A percentile compares a stretch with the other conserved stretches of the same genome.
phyloP scores from a whole-genome alignment of 176 grass and related monocot genomes.

The Raddia distichophylla region DNA sequence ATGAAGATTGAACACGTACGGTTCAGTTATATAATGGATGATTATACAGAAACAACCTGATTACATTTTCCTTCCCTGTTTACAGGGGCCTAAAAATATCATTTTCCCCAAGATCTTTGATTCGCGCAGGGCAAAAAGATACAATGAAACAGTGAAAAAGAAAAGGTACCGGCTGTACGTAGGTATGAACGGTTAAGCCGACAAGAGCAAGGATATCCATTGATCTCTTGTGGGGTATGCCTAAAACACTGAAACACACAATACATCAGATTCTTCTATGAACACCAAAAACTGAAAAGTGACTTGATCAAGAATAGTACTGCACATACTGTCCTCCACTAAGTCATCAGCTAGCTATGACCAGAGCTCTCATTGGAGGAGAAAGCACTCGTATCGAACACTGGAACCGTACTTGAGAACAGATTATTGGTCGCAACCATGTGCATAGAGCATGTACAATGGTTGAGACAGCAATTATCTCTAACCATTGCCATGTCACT shows the following conservation, averaged over 20 bases:
- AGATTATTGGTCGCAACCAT: conserved; percentile 7
- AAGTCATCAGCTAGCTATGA: no score
- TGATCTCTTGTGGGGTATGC: conserved; percentile 40
- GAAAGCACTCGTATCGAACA: neutral
- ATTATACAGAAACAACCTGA: neutral
- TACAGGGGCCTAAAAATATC: conserved; percentile 8
- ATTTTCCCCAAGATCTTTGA: conserved; percentile 11
- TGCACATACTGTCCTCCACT: conserved; percentile 42
- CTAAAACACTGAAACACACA: neutral
- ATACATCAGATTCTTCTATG: conserved; percentile 27
- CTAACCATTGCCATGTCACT: no score
- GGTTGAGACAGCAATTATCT: no score
- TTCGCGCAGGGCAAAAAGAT: conserved; percentile 11
- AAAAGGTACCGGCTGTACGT: conserved; percentile 3
- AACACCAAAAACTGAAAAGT: conserved; percentile 27
- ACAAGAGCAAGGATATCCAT: conserved; percentile 35
- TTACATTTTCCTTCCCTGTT: neutral
- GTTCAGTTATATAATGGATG: neutral
- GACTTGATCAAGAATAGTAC: conserved; percentile 50
- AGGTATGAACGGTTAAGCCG: conserved; percentile 31
- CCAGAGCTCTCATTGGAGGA: conserved; percentile 16
- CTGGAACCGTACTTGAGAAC: neutral
- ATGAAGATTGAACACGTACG: neutral
- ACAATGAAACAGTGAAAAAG: conserved; percentile 32
- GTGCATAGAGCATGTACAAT: conserved; percentile 23